These are phyloP conservation scores for Sphaerostilbella broomeana DNA, from an alignment of 2,329 filamentous ascomycete genomes.

Conservation along the genomic window DNA sequence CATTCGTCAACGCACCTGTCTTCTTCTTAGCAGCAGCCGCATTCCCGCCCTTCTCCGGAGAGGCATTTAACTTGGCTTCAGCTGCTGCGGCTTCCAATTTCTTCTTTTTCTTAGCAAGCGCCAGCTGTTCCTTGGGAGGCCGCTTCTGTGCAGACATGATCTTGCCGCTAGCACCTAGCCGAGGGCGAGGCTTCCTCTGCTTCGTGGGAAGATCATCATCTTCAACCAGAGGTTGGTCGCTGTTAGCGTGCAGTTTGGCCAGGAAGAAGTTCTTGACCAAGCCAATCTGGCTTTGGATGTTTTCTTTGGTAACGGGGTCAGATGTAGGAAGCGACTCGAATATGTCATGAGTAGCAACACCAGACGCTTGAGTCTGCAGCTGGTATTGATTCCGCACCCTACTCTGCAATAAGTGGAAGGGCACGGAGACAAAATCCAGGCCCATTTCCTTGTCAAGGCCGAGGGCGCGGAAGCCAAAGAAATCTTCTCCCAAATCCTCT, in stretches of 20 bases:
- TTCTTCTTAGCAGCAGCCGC: constrained; percentile 50
- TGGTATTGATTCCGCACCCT: constrained; percentile 82
- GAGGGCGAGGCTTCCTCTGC: constrained; percentile 69
- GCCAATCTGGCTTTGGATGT: constrained; percentile 72
- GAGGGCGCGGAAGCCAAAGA: constrained; percentile 95
- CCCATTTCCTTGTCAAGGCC: constrained; percentile 89
- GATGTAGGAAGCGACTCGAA: constrained; percentile 63
- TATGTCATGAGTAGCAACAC: constrained; percentile 51
- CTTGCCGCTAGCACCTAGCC: constrained; percentile 67
- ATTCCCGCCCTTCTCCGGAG: constrained; percentile 29
- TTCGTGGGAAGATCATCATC: constrained; percentile 93
- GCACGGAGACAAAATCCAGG: constrained; percentile 79
- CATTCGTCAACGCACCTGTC: constrained; percentile 30
- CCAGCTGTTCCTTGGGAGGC: constrained; percentile 73
- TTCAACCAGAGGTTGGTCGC: constrained; percentile 74
- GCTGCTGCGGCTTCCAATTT: constrained; percentile 60
- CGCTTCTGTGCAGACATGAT: constrained; percentile 80
- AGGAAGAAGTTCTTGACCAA: constrained; percentile 89
- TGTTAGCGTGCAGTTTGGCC: constrained; percentile 77
- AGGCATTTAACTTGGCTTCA: constrained; percentile 36
- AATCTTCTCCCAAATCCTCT: constrained; percentile 95
- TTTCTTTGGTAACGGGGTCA: constrained; percentile 73
- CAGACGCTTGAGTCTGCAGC: constrained; percentile 60
- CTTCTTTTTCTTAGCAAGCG: constrained; percentile 81
- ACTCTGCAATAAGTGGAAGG: constrained; percentile 87